phyloP scores from a whole-genome alignment of 768 basidiomycete genomes.

The Suillus hirtellus region DNA sequence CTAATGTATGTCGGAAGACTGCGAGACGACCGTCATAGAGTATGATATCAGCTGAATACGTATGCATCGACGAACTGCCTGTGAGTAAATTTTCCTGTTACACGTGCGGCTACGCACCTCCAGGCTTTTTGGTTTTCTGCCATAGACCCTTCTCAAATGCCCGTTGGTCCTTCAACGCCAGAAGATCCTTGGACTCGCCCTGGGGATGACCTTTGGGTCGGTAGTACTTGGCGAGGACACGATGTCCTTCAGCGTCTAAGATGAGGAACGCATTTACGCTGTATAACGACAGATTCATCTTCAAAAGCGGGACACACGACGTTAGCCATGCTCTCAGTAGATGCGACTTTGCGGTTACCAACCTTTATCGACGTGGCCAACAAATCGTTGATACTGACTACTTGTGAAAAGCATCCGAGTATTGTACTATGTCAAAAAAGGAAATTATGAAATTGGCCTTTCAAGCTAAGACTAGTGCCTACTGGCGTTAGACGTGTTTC shows the following conservation, averaged over 20 bases:
- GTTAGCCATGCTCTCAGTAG: background rate
- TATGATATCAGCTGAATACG: constrained; percentile 83
- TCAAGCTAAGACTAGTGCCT: background rate
- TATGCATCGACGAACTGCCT: background rate
- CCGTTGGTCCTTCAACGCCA: constrained; percentile 87
- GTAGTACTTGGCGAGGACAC: constrained; percentile 96
- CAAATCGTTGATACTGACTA: background rate
- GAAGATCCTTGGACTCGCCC: constrained; percentile 62
- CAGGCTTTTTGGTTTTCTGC: constrained; percentile 93
- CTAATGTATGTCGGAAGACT: constrained; percentile 91
- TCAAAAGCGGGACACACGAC: background rate
- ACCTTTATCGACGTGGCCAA: constrained; percentile 1
- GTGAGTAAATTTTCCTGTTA: background rate
- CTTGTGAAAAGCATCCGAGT: background rate
- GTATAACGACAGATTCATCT: constrained; percentile 83
- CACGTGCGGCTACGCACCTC: constrained; percentile 54
- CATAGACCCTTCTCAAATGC: constrained; percentile 94
- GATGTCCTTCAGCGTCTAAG: constrained; percentile 93
- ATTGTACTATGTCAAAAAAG: constrained; percentile 3
- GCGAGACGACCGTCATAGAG: constrained; percentile 88
- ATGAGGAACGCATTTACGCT: constrained; percentile 85
- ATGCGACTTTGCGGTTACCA: background rate
- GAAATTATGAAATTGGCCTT: constrained; percentile 24
- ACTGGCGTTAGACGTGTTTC: background rate
- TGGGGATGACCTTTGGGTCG: constrained; percentile 64